Conservation (phyloP, 2,329 filamentous ascomycete species). For the Claviceps monticola region DNA sequence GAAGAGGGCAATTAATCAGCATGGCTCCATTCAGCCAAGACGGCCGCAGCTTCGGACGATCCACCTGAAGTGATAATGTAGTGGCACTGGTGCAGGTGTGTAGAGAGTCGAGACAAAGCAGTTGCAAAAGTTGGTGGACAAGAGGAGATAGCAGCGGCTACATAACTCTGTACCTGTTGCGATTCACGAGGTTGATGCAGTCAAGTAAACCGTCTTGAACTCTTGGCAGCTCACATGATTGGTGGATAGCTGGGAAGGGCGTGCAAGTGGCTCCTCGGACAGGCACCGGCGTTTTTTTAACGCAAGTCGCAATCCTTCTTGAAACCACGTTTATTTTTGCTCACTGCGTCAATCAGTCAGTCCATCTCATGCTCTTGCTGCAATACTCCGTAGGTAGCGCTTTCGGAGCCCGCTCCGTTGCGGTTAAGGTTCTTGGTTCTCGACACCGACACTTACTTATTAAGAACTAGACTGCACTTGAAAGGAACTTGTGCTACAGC, state of each 20-base stretch:
- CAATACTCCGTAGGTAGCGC: too few relatives aligned
- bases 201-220: neutral
- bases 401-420: too few relatives aligned
- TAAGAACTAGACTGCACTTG: too few relatives aligned
- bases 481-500: too few relatives aligned
- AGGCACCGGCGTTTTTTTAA: neutral
- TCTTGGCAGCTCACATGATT: neutral
- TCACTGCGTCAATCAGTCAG: neutral
- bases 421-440: too few relatives aligned
- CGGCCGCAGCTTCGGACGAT: neutral
- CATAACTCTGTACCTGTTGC: too few relatives aligned
- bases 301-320: neutral
- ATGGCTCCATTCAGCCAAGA: slow-evolving; percentile 3
- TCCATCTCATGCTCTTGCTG: neutral
- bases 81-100: neutral
- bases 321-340: neutral
- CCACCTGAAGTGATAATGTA: neutral
- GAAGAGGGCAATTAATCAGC: slow-evolving; percentile 23
- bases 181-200: neutral
- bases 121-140: neutral
- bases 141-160: neutral
- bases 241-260: neutral
- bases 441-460: too few relatives aligned
- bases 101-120: neutral
- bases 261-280: neutral